Conservation (phyloP, 1,284 basidiomycete genomes). For the Coniophora puteana region DNA sequence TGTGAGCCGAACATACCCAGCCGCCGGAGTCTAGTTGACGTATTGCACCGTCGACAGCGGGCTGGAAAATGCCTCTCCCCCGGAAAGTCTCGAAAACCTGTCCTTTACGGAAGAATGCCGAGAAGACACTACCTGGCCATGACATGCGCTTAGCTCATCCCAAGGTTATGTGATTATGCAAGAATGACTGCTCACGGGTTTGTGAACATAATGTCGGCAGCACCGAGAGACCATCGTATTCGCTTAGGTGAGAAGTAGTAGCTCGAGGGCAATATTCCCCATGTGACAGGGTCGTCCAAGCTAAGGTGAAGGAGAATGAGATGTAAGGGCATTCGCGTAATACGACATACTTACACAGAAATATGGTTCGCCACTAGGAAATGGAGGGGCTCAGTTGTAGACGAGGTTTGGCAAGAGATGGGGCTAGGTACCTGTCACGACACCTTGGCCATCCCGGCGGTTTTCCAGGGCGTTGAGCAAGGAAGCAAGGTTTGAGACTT, state of each 20-base stretch:
- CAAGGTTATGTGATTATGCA: constrained; percentile 7
- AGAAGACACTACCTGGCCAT: constrained; percentile 60
- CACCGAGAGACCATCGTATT: constrained; percentile 84
- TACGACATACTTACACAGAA: constrained; percentile 64
- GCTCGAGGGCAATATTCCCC: constrained; percentile 73
- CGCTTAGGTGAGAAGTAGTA: constrained; percentile 58
- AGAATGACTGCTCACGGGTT: constrained; percentile 65
- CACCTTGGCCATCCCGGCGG: constrained; percentile 49
- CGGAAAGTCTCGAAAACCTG: constrained; percentile 94
- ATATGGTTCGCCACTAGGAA: constrained; percentile 83
- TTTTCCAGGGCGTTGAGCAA: constrained; percentile 61
- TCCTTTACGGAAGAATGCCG: constrained; percentile 83
- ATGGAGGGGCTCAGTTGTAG: constrained; percentile 9
- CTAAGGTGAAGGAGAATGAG: constrained; percentile 34
- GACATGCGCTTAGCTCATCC: constrained; percentile 12
- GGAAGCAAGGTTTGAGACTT: constrained; percentile 64
- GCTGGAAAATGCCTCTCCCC: constrained; percentile 88
- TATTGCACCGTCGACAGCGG: constrained; percentile 81
- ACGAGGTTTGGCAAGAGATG: constrained; percentile 9
- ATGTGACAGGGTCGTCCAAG: constrained; percentile 75
- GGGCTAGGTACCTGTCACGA: constrained; percentile 85
- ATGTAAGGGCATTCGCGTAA: constrained; percentile 6
- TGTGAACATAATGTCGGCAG: constrained; percentile 95
- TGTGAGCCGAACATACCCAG: constrained; percentile 88
- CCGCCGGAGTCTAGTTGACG: constrained; percentile 74